Base-by-base conservation (phyloP, 2,329 filamentous ascomycete genomes). In the Achaetomium macrosporum region DNA sequence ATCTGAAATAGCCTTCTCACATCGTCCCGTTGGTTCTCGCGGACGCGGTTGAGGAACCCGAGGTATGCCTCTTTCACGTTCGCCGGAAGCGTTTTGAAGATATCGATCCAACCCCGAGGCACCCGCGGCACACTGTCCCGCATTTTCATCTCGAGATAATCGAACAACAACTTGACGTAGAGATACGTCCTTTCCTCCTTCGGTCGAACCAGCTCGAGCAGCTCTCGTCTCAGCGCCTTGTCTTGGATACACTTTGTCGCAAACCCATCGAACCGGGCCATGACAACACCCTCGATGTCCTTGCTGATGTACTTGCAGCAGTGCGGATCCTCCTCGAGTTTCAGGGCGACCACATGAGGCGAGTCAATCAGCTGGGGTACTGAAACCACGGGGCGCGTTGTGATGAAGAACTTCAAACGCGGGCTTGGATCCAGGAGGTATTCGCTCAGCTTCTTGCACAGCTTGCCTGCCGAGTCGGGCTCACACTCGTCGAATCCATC, bases 401-500 rank as follows among this genome's bases (percentile, higher is more conserved):
- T 59, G 16, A 57, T 37, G 20, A 59, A 56, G 46, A 59, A 59
- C 36, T 59, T 59, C 19, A 59, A 5, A 3, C 44, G 42, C 5
- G 57, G 53, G 25, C 9, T 42, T 5, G 53, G 45, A 5, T 20
- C 30, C 1, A 39, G 39, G 25, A 57, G 37, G 40, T 59, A 57
- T 2, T 53, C 29, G 30, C 40, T 39, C 3, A 59, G 11, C 20
- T 51, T 57, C 10, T 42, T 33, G 19, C 49, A 53, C 3, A 59
- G 49, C 35, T 56, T 59, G 10, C 29, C 36, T 0, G 55, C 57
- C n/a, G 53, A 59, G 16, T 56, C 50, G 2, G 50, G 51, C 17
- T 56, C 53, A 30, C 57, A 59, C 31, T 59, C 57, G 33, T 59
- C 57, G 9, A 59, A 52, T 3, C 47, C 57, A 25, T 59, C 57